These are phyloP conservation scores for Chalciporus sp. DNA, from an alignment of 1,284 basidiomycete genomes.

Conservation along the genomic window DNA sequence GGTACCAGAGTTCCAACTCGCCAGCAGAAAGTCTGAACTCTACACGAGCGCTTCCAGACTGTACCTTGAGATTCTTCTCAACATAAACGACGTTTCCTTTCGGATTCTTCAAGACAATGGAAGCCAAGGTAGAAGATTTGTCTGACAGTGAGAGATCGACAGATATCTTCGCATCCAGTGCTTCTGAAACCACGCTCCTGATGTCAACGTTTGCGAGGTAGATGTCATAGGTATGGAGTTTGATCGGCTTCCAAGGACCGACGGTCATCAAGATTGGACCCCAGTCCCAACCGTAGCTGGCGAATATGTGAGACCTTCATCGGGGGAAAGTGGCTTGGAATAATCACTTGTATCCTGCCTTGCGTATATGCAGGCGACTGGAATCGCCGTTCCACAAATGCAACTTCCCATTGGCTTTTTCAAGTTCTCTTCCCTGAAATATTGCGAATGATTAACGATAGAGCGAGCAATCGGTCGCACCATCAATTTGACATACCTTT, in stretches of 20 bases:
- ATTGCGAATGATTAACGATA: not conserved
- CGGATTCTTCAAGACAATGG: conserved; percentile 50
- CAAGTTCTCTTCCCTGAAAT: conserved; percentile 62
- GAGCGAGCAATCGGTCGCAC: not conserved
- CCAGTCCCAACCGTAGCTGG: conserved; percentile 86
- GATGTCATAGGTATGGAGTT: conserved; percentile 64
- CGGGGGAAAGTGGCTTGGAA: conserved; percentile 1
- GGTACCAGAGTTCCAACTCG: conserved; percentile 78
- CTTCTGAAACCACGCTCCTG: conserved; percentile 53
- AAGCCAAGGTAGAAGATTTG: conserved; percentile 39
- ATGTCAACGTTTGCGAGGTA: conserved; percentile 69
- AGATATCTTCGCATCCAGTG: conserved; percentile 51
- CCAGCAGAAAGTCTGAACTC: conserved; percentile 56
- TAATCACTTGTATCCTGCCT: conserved; percentile 83
- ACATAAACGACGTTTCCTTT: conserved; percentile 46
- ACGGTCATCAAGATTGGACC: conserved; percentile 78
- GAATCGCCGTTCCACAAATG: conserved; percentile 87
- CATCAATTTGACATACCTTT: conserved; percentile 46
- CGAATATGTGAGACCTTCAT: conserved; percentile 6
- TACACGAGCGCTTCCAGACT: conserved; percentile 41
- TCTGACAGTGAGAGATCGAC: conserved; percentile 48
- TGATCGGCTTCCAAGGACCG: conserved; percentile 81
- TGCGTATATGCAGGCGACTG: conserved; percentile 83
- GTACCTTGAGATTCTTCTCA: conserved; percentile 40
- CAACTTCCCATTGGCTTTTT: conserved; percentile 61